A percentile compares a stretch with the other conserved stretches of the same genome.
phyloP scores from a whole-genome alignment of 805 yeast species.

The Candida morakotiae region DNA sequence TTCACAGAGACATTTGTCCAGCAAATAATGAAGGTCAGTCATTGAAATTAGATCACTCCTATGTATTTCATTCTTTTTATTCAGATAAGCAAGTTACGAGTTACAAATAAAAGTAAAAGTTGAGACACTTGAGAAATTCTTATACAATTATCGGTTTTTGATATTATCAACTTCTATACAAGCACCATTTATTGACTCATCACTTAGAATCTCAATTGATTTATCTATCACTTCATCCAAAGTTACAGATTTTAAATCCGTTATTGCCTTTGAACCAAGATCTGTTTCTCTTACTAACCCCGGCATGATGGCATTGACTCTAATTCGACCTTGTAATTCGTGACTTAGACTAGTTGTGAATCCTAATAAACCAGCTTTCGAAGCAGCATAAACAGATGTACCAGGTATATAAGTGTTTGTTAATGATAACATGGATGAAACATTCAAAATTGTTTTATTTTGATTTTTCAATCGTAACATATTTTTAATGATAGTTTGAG shows the following conservation, averaged over 20 bases:
- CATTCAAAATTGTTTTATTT: constrained; percentile 47
- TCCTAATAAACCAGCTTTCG: constrained; percentile 67
- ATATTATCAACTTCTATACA: constrained; percentile 15
- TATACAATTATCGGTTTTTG: constrained; percentile 10
- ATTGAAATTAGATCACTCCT: too few relatives aligned
- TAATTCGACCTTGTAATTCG: constrained; percentile 53
- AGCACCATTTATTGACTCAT: constrained; percentile 27
- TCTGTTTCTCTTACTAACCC: constrained; percentile 65
- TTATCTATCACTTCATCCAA: constrained; percentile 25
- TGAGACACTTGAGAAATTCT: too few relatives aligned
- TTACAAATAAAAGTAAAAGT: too few relatives aligned
- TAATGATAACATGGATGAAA: constrained; percentile 61
- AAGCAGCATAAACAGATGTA: constrained; percentile 60
- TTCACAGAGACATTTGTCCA: too few relatives aligned
- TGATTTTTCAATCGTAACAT: constrained; percentile 37
- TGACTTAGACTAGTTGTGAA: constrained; percentile 56
- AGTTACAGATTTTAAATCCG: constrained; percentile 19
- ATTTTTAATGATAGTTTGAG: constrained; percentile 47
- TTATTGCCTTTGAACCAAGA: constrained; percentile 43
- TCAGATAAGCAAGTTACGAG: too few relatives aligned
- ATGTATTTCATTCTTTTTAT: too few relatives aligned
- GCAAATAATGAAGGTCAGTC: too few relatives aligned
- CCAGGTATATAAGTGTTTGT: constrained; percentile 43
- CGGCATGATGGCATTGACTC: constrained; percentile 66
- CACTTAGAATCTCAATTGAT: constrained; percentile 17